Evolutionary conservation across 2,329 filamentous ascomycete genomes (phyloP).

Genomic region (Cryphonectria radicalis): DNA sequence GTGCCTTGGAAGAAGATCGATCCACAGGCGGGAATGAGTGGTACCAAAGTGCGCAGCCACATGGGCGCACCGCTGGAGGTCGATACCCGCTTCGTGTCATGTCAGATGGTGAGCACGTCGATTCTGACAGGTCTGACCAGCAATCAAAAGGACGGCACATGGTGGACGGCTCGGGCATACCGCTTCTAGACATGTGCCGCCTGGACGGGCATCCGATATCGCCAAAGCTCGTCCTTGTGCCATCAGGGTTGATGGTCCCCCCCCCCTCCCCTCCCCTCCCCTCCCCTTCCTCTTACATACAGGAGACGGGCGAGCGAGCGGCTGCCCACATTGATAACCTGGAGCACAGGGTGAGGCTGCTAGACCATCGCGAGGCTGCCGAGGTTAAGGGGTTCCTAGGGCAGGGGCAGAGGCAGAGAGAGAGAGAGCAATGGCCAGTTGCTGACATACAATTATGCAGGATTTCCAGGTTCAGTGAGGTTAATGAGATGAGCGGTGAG

Average conservation of each 20-base stretch:
- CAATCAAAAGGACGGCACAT: background rate
- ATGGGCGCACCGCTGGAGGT: constrained; percentile 15
- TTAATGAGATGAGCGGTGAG: constrained; percentile 2
- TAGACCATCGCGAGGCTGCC: constrained; percentile 1
- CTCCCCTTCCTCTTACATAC: background rate
- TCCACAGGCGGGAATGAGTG: background rate
- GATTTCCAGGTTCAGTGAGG: background rate
- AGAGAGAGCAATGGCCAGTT: background rate
- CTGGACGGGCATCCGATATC: constrained; percentile 4
- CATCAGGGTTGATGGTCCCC: background rate
- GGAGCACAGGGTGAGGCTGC: background rate
- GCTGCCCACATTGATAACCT: background rate
- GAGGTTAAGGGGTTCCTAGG: background rate
- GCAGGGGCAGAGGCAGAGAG: background rate
- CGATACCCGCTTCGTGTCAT: constrained; percentile 11
- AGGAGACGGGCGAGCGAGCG: background rate
- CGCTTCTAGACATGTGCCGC: background rate
- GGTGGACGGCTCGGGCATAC: background rate
- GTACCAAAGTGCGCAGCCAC: constrained; percentile 2
- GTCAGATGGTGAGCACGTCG: constrained; percentile 1
- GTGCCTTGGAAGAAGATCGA: background rate
- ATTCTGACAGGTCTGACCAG: constrained; percentile 20
- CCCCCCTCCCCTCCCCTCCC: background rate
- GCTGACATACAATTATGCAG: background rate
- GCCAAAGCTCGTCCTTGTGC: background rate